Evolutionary conservation across 2,329 filamentous ascomycete genomes (phyloP), one percentile per base, ranked within the genome.

Genomic region (Tolypocladium ovalisporum): DNA sequence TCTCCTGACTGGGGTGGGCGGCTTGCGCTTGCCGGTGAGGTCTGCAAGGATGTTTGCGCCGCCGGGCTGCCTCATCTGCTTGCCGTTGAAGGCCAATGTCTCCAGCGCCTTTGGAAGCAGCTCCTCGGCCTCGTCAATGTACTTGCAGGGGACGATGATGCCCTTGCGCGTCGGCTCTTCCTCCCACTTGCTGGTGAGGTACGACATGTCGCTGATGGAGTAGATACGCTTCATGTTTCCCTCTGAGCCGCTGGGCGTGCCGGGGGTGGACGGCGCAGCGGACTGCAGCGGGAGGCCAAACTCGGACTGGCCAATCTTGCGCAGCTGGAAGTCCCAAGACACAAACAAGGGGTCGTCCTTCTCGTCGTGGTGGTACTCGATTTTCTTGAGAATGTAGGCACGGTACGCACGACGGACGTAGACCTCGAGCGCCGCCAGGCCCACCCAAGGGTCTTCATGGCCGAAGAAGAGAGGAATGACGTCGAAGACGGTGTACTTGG

Each of bases 401-500:
- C 94, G 89, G 78, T 99, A 99, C 17, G 94, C 92, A 62, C 94
- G 90, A 66, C 94, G 92, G 61, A 96, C 87, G 72, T 99, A 99
- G 54, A 97, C 92, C 71, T 99, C 94, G 5, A 99, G 83, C 53
- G 94, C 90, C 59, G 94, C 94, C 60, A 97, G 79, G 9, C 90
- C 90, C 35, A 99, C 93, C 90, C 91, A 97, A 15, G 90, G 87
- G 68, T 99, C 94, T 47, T 89, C 84, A 74, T 99, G 91, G 37
- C 86, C 89, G 70, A 99, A 99, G 84, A 99, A 99, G 58, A 90
- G 86, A 9, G 93, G 89, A 63, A 99, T 75, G 22, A 99, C 94
- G 69, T 99, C 94, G 65, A 97, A 96, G 62, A 99, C 94, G 47
- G 93, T 97, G 78, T 95, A 97, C 77, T 96, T 96, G 56, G 94